phyloP scores from a whole-genome alignment of 2,329 filamentous ascomycete species.

The Cyphellophora europaea region DNA sequence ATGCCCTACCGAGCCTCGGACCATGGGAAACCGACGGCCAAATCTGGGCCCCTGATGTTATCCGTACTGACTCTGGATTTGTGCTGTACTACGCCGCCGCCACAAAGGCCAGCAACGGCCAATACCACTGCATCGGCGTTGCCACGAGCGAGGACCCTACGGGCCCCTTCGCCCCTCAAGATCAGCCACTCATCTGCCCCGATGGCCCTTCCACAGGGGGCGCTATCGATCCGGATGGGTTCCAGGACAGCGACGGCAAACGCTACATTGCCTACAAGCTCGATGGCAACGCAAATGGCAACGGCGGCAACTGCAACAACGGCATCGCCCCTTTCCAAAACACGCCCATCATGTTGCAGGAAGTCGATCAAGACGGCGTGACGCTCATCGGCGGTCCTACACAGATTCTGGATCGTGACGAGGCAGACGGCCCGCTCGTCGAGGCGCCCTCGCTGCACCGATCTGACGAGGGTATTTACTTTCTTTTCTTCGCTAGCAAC shows the following conservation, averaged over 20 bases:
- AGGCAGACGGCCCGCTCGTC: constrained; percentile 52
- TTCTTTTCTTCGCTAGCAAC: constrained; percentile 54
- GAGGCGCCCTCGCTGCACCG: constrained; percentile 49
- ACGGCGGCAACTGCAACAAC: constrained; percentile 38
- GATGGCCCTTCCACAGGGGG: constrained; percentile 37
- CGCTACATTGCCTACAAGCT: constrained; percentile 58
- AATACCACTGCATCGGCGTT: constrained; percentile 47
- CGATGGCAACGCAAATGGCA: constrained; percentile 50
- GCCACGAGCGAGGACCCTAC: constrained; percentile 38
- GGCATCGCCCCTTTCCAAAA: constrained; percentile 28
- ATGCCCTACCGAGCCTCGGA: constrained; percentile 44
- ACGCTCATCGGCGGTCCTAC: constrained; percentile 43
- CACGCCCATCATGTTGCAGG: constrained; percentile 33
- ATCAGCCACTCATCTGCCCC: constrained; percentile 44
- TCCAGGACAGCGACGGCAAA: constrained; percentile 43
- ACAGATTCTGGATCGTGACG: constrained; percentile 53
- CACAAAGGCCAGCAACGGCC: background rate
- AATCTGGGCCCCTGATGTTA: constrained; percentile 56
- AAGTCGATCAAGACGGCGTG: constrained; percentile 36
- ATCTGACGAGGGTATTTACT: constrained; percentile 39
- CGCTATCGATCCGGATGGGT: constrained; percentile 55
- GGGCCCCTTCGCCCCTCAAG: constrained; percentile 45
- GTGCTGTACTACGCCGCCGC: constrained; percentile 47
- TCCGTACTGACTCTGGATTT: constrained; percentile 33
- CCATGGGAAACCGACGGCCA: constrained; percentile 46